phyloP scores from a whole-genome alignment of 352 stramenopile species.

The Phytophthora tentaculata region DNA sequence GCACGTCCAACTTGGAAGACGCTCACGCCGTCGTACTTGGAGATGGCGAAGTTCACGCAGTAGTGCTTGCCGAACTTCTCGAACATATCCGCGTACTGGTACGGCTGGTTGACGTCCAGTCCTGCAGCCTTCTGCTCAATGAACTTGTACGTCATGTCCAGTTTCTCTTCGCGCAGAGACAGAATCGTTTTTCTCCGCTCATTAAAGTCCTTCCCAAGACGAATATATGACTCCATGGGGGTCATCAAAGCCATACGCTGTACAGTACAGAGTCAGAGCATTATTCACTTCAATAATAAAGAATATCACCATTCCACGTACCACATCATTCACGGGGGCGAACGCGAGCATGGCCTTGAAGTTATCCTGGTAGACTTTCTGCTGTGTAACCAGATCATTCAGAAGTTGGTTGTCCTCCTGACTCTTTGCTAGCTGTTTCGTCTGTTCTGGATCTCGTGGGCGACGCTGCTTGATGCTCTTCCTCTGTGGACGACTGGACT shows the following conservation, averaged over 20 bases:
- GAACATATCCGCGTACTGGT: constrained; percentile 82
- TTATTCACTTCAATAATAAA: not conserved
- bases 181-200: constrained; percentile 68
- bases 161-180: constrained; percentile 71
- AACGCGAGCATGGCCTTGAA: constrained; percentile 82
- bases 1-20: constrained; percentile 68
- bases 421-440: constrained; percentile 49
- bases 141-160: constrained; percentile 82
- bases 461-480: constrained; percentile 64
- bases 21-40: constrained; percentile 71
- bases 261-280: constrained; percentile 9
- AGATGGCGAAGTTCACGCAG: constrained; percentile 77
- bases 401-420: constrained; percentile 58
- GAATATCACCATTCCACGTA: constrained; percentile 29
- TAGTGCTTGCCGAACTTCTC: constrained; percentile 86
- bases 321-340: constrained; percentile 76
- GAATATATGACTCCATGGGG: constrained; percentile 69
- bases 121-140: constrained; percentile 75
- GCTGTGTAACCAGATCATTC: constrained; percentile 64
- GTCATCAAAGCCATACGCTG: constrained; percentile 82
- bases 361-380: constrained; percentile 79
- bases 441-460: constrained; percentile 38
- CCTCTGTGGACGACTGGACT: constrained; percentile 46
- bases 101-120: constrained; percentile 61
- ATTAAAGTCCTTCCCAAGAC: constrained; percentile 62